Base-by-base conservation (phyloP, 495 filamentous ascomycete genomes). In the Talaromyces thailandensis region DNA sequence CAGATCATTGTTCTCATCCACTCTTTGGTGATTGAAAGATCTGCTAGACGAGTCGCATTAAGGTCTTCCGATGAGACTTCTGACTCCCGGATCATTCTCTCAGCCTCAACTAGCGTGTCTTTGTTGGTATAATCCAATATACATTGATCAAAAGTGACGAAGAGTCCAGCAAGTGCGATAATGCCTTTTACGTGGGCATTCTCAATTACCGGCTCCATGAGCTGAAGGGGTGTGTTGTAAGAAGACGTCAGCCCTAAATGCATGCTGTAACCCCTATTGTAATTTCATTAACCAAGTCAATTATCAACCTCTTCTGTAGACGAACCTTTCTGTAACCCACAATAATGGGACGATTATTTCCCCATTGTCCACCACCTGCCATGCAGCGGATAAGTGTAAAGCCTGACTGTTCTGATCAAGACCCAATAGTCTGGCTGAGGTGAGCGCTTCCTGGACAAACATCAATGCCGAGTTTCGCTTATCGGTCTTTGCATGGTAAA, bases 1-100 rank as follows among this genome's bases (percentile, higher is more conserved):
- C 90, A 93, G 2, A 88, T 81, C 70, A 88, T 87, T 4, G 85
- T 88, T 64, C 88, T 84, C 56, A 93, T 82, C 90, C 90, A 94
- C 66, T 89, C 69, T 53, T 68, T 67, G 0, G 72, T 74, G 29
- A 73, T 70, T 21, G 67, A 67, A 37, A 66, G 71, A 52, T 74
- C 72, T 45, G 70, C 72, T 21, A 68, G 61, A 31, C 70, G 62
- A 14, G 69, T 66, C 1, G 67, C 23, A 8, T 29, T 58, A 14
- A 32, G 21, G 9, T 37, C 28, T 23, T 37, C 28, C 9, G 56
- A 29, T 3, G 28, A 58, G 29, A 40, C 23, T 58, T 37, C 28
- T 11, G 32, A 58, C 3, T 23, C 31, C 16, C 32, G 26, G 28
- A 58, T 18, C 11, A 35, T 4, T 35, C 32, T 32, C 23, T 58